Evolutionary conservation across 192 early-diverging fungal genomes (phyloP).

Genomic region (Dissophora globulifera): DNA sequence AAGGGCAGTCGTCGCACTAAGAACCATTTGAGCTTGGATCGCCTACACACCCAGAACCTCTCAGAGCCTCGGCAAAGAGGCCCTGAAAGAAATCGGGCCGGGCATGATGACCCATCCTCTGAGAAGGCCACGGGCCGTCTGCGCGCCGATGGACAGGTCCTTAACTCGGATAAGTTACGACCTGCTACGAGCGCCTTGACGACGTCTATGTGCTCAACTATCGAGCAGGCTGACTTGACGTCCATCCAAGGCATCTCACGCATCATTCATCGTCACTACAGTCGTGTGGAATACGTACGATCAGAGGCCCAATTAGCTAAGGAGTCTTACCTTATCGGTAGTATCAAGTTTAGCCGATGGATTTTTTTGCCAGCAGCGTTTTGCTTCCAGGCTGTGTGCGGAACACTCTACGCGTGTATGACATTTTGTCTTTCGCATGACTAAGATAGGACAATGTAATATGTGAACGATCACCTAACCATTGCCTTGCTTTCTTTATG

Average conservation of each 20-base stretch:
- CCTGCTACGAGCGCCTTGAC: constrained; percentile 26
- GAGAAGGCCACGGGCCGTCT: neutral
- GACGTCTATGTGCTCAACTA: constrained; percentile 45
- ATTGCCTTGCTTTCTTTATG: too few relatives aligned
- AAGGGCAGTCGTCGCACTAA: constrained; percentile 7
- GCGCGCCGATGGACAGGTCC: constrained; percentile 5
- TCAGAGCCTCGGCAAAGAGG: neutral
- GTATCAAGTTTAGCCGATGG: constrained; percentile 65
- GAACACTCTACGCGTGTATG: constrained; percentile 71
- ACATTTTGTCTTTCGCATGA: too few relatives aligned
- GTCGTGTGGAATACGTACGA: constrained; percentile 34
- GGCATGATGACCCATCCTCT: neutral
- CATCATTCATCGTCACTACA: constrained; percentile 38
- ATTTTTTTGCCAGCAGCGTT: constrained; percentile 67
- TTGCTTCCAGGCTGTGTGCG: constrained; percentile 70
- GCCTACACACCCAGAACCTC: constrained; percentile 30
- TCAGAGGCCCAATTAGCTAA: constrained; percentile 32
- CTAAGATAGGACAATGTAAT: too few relatives aligned
- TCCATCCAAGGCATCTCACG: constrained; percentile 30
- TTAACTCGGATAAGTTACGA: constrained; percentile 32
- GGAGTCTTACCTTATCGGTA: constrained; percentile 49
- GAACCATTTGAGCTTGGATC: constrained; percentile 4
- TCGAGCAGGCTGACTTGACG: constrained; percentile 21
- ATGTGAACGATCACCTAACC: too few relatives aligned
- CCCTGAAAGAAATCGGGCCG: neutral